These are phyloP conservation scores for Parachaetomium inaequale DNA, from an alignment of 495 filamentous ascomycete species.

Conservation along the genomic window DNA sequence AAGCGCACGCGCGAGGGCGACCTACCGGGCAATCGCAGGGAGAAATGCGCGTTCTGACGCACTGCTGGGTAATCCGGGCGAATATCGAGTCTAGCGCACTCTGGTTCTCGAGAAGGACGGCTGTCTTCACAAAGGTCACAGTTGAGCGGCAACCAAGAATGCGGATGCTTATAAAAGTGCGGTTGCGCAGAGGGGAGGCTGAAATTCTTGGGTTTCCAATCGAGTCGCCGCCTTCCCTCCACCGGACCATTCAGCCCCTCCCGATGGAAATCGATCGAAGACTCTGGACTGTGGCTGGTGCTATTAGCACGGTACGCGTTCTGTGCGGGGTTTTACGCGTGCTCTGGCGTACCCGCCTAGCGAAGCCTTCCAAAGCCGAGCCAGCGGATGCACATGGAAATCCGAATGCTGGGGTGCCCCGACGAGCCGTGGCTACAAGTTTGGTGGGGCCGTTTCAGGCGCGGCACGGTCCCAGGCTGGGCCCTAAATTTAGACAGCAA, in stretches of 20 bases:
- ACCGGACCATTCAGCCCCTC: conserved; percentile 33
- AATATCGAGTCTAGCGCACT: not conserved
- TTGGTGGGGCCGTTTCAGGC: conserved; percentile 8
- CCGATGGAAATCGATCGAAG: conserved; percentile 40
- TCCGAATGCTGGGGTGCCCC: conserved; percentile 13
- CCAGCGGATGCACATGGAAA: conserved; percentile 23
- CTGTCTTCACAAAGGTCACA: conserved; percentile 13
- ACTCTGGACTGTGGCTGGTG: conserved; percentile 37
- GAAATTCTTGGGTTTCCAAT: conserved; percentile 33
- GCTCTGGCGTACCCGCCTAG: conserved; percentile 16
- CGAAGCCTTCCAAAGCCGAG: not conserved
- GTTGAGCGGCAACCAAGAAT: not conserved
- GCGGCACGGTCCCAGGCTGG: not conserved
- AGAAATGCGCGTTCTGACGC: not conserved
- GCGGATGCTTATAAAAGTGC: conserved; percentile 25
- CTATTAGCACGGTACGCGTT: conserved; percentile 23
- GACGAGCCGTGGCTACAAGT: conserved; percentile 19
- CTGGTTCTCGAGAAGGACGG: not conserved
- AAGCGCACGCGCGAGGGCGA: not conserved
- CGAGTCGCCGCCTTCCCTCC: conserved; percentile 33
- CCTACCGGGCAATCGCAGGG: conserved; percentile 7
- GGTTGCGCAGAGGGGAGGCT: conserved; percentile 29
- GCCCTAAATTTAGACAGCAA: conserved; percentile 14
- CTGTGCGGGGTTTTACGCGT: not conserved
- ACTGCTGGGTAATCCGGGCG: not conserved